phyloP scores from a whole-genome alignment of 805 yeast genomes.

The Sungouiozyma intestinalis region DNA sequence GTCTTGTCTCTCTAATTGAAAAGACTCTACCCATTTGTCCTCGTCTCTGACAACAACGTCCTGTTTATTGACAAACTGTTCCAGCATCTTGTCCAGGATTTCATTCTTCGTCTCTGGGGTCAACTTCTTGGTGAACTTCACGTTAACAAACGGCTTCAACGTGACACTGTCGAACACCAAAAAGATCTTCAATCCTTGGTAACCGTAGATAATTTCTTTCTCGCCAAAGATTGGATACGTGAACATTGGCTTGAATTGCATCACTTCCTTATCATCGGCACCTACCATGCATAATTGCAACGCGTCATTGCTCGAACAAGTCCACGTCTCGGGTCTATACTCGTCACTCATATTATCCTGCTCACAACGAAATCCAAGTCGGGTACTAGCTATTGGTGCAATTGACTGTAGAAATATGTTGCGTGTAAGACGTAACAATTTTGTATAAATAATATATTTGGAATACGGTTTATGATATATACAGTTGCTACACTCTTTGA shows the following conservation, averaged over 20 bases:
- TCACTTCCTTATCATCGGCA: slow-evolving; percentile 46
- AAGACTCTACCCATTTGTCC: slow-evolving; percentile 49
- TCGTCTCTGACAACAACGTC: slow-evolving; percentile 55
- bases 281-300: slow-evolving; percentile 51
- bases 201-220: slow-evolving; percentile 81
- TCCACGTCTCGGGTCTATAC: slow-evolving; percentile 65
- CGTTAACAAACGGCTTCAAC: slow-evolving; percentile 60
- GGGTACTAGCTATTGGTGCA: background rate
- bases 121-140: slow-evolving; percentile 44
- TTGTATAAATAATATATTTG: no score
- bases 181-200: slow-evolving; percentile 53
- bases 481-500: no score
- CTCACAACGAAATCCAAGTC: background rate
- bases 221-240: slow-evolving; percentile 95
- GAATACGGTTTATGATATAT: no score
- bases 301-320: slow-evolving; percentile 59
- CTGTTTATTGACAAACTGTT: slow-evolving; percentile 48
- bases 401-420: no score
- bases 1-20: slow-evolving; percentile 35
- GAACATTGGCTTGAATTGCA: slow-evolving; percentile 63
- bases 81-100: slow-evolving; percentile 46
- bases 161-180: slow-evolving; percentile 66
- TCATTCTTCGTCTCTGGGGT: slow-evolving; percentile 35
- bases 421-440: no score
- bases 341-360: slow-evolving; percentile 5